Evolutionary conservation across 1,139 yeast species (phyloP).

Genomic region (Yamadazyma pseudoaaseri): DNA sequence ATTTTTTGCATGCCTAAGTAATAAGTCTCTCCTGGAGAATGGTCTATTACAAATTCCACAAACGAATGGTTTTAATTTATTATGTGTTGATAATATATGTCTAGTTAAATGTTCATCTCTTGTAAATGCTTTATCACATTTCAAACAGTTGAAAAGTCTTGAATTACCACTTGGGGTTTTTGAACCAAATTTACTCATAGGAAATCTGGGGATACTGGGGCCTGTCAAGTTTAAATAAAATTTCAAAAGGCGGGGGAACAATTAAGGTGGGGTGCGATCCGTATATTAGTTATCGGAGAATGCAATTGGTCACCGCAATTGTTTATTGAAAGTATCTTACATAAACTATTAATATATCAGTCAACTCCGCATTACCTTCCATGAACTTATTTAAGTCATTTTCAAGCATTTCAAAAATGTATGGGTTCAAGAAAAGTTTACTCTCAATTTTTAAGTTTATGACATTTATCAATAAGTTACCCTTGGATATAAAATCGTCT

Average conservation of each 20-base stretch:
- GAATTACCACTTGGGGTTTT: slow-evolving; percentile 48
- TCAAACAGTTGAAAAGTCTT: slow-evolving; percentile 41
- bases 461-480: slow-evolving; percentile 57
- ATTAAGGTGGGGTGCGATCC: slow-evolving; percentile 2
- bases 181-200: slow-evolving; percentile 37
- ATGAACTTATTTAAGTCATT: slow-evolving; percentile 12
- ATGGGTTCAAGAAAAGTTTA: slow-evolving; percentile 23
- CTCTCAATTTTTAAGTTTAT: slow-evolving; percentile 54
- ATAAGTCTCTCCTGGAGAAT: slow-evolving; percentile 87
- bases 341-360: slow-evolving; percentile 12
- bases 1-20: slow-evolving; percentile 90
- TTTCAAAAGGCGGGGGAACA: slow-evolving; percentile 4
- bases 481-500: slow-evolving; percentile 28
- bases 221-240: slow-evolving; percentile 1
- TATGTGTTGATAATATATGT: slow-evolving; percentile 45
- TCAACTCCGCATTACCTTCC: slow-evolving; percentile 11
- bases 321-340: slow-evolving; percentile 11
- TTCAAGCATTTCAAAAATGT: slow-evolving; percentile 12
- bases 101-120: slow-evolving; percentile 49
- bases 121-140: slow-evolving; percentile 47
- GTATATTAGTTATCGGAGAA: neutral
- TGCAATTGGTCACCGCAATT: no score
- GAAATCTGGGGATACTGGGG: slow-evolving; percentile 1
- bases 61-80: slow-evolving; percentile 53
- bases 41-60: slow-evolving; percentile 96